A percentile compares a stretch with the other conserved stretches of the same genome.
phyloP scores from a whole-genome alignment of 768 basidiomycete genomes.

The Russula sp. region DNA sequence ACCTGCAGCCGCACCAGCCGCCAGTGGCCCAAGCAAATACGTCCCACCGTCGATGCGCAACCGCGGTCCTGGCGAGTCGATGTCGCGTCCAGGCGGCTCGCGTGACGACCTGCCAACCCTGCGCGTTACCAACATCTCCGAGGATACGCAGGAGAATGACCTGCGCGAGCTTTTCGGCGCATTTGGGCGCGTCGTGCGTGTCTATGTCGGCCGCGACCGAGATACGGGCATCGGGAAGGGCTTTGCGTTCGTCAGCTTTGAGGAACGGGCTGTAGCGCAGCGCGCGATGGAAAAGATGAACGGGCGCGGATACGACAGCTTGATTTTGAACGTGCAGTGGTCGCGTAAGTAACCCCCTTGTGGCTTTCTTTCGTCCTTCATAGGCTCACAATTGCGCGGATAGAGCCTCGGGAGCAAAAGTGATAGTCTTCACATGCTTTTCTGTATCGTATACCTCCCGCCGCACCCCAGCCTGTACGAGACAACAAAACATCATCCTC shows the following conservation, averaged over 20 bases:
- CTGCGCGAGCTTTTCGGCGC: slow-evolving; percentile 83
- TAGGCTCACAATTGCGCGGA: not conserved
- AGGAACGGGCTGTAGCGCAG: slow-evolving; percentile 72
- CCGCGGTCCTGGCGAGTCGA: slow-evolving; percentile 24
- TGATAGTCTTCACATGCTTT: slow-evolving; percentile 6
- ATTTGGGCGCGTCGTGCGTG: slow-evolving; percentile 82
- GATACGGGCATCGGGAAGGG: slow-evolving; percentile 95
- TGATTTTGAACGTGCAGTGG: slow-evolving; percentile 71
- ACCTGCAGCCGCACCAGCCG: slow-evolving; percentile 13
- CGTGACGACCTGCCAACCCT: slow-evolving; percentile 95
- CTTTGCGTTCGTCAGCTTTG: slow-evolving; percentile 96
- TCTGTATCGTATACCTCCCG: slow-evolving; percentile 2
- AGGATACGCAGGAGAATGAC: slow-evolving; percentile 93
- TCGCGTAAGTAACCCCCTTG: slow-evolving; percentile 42
- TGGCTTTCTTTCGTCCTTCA: not conserved
- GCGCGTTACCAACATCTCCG: slow-evolving; percentile 93
- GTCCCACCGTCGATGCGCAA: slow-evolving; percentile 25
- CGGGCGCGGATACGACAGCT: slow-evolving; percentile 87
- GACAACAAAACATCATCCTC: not conserved
- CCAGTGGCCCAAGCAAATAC: slow-evolving; percentile 24
- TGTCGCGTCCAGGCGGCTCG: slow-evolving; percentile 35
- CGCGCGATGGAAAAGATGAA: slow-evolving; percentile 88
- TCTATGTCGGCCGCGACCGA: slow-evolving; percentile 91
- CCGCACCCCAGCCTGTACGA: not conserved
- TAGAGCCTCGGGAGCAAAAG: slow-evolving; percentile 37